Conservation (phyloP, 352 stramenopile species). For the Phytophthora lateralis region DNA sequence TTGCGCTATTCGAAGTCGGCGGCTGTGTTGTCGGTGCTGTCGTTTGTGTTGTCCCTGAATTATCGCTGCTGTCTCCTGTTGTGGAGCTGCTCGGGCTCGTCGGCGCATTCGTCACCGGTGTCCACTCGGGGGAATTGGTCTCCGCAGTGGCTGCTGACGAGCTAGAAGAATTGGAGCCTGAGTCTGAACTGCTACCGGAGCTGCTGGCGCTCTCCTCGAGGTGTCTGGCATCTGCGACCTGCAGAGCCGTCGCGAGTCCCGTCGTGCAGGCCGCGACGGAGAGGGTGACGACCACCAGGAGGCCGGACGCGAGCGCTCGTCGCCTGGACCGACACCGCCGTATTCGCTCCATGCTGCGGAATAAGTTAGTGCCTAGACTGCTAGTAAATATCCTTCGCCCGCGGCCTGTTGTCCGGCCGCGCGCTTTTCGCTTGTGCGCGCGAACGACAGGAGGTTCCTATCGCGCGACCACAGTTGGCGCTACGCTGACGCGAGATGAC, state of each 20-base stretch:
- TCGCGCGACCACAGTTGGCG: not conserved
- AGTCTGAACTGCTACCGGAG: not conserved
- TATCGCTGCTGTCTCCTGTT: not conserved
- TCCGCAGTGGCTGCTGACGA: slow-evolving; percentile 10
- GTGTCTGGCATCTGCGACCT: slow-evolving; percentile 5
- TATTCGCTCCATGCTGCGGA: slow-evolving; percentile 27
- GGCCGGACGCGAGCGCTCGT: slow-evolving; percentile 12
- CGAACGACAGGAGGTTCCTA: slow-evolving; percentile 17
- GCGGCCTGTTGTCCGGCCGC: too few species aligned
- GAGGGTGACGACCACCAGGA: slow-evolving; percentile 13
- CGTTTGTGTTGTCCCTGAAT: slow-evolving; percentile 9
- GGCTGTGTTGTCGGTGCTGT: not conserved
- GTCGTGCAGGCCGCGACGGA: slow-evolving; percentile 14
- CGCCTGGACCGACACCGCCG: slow-evolving; percentile 20
- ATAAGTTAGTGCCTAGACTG: slow-evolving; percentile 23
- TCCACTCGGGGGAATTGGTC: not conserved
- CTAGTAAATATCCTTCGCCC: slow-evolving; percentile 10
- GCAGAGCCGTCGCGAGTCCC: slow-evolving; percentile 8
- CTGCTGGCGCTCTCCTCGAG: slow-evolving; percentile 8
- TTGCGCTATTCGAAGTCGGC: not conserved
- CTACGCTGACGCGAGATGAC: slow-evolving; percentile 11
- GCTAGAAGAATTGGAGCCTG: slow-evolving; percentile 10
- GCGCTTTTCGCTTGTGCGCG: not conserved
- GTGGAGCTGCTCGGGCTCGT: not conserved
- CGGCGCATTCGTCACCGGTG: slow-evolving; percentile 7